Base-by-base conservation (phyloP, 2,329 filamentous ascomycete genomes). In the Gremmenia infestans region DNA sequence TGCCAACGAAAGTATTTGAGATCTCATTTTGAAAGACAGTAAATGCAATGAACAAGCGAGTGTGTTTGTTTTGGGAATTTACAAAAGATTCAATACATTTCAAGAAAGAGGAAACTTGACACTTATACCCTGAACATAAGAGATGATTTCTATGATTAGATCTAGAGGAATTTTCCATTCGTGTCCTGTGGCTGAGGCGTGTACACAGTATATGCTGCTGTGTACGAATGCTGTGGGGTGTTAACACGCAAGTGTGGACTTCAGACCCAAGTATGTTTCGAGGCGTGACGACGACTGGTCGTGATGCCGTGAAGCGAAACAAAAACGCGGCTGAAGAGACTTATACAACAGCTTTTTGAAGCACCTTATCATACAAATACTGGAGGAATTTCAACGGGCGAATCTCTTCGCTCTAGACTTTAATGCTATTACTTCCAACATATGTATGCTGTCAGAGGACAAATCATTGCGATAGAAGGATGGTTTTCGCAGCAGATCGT, bases 1-100 rank as follows among this genome's bases (percentile, higher is more conserved):
- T 36, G 56, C 53, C 19, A 56, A 43, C 12, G 57, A 56, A 36
- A 53, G 28, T 17, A 53, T 39, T 45, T 52, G 47, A 51, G 49
- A 53, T 43, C 46, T 55, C 58, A 60, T 60, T 25, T 53, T 57
- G 8, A 11, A 23, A 5, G 2, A 15, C 2, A 12, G n/a, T 15
- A 15, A 35, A 32, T 12, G 14, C 4, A 47, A 47, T n/a, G 23
- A n/a, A 32, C 15, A 28, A 47, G 45, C 45, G 45, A 47, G 45
- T 32, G 45, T 25, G 23, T 7, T 8, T 28, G 23, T 47, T 47
- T 47, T 9, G 6, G 23, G 23, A 7, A 15, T 1, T 15, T 35
- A 15, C 15, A 17, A 47, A n/a, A 42, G 17, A 28, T 37, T 28
- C 42, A 37, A 23, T 40, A 25, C 12, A 22, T 32, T 23, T 12